Evolutionary conservation across 345 rosid species (phyloP).

Genomic region (Eucalyptus tenuipes): DNA sequence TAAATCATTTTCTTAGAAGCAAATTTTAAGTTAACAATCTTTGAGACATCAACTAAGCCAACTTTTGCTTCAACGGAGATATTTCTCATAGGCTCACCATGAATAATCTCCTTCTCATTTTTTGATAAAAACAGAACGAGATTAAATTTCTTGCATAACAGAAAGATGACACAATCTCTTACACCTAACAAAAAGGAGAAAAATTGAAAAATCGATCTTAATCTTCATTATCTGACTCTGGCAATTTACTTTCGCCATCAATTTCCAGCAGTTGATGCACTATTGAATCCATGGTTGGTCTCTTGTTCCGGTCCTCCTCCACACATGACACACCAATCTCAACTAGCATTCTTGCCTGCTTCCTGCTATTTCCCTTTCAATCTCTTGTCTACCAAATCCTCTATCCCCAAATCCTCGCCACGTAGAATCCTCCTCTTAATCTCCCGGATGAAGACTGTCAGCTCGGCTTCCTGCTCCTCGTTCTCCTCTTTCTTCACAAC

Average conservation of each 20-base stretch:
- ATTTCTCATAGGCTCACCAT: background rate
- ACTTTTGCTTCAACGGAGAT: background rate
- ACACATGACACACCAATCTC: conserved; percentile 11
- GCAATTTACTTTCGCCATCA: background rate
- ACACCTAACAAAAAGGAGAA: background rate
- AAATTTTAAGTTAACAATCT: background rate
- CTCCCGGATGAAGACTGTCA: conserved; percentile 7
- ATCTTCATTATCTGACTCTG: background rate
- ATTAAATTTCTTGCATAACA: background rate
- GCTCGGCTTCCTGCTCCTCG: conserved; percentile 12
- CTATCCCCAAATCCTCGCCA: conserved; percentile 11
- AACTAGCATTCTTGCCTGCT: conserved; percentile 5
- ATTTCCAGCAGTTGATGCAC: conserved; percentile 9
- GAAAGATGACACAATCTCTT: background rate
- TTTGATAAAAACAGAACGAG: too few relatives aligned
- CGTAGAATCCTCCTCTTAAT: conserved; percentile 1
- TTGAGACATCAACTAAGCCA: background rate
- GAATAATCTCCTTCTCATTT: background rate
- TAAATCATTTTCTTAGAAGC: too few relatives aligned
- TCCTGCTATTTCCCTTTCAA: conserved; percentile 7
- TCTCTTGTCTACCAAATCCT: conserved; percentile 20
- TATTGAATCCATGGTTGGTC: conserved; percentile 24
- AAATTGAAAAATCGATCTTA: background rate
- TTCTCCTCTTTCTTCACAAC: background rate
- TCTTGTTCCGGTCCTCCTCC: conserved; percentile 17